A percentile compares a stretch with the other conserved stretches of the same genome.
phyloP scores from a whole-genome alignment of 352 stramenopile species.

The Thraustotheca clavata region DNA sequence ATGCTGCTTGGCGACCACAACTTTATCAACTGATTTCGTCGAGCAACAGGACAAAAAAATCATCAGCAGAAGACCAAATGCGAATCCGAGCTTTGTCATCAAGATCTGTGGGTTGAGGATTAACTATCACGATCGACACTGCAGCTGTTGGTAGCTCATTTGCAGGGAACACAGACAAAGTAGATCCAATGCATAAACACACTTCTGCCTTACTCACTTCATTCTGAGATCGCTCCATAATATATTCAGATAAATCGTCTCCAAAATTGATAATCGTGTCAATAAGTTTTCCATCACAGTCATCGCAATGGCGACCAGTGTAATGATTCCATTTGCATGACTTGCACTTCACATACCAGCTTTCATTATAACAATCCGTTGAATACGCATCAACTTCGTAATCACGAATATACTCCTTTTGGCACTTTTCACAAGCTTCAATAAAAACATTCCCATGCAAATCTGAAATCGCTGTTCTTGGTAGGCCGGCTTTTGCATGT shows the following conservation, averaged over 20 bases:
- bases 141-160: not conserved
- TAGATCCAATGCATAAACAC: not conserved
- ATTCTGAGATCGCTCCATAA: not conserved
- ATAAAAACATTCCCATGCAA: not conserved
- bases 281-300: not conserved
- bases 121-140: not conserved
- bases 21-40: too few relatives aligned
- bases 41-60: not conserved
- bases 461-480: not conserved
- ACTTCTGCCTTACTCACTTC: not conserved
- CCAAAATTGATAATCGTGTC: not conserved
- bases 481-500: not conserved
- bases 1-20: too few relatives aligned
- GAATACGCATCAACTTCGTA: not conserved
- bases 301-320: not conserved
- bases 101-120: not conserved
- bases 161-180: not conserved
- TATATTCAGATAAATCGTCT: not conserved
- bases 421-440: not conserved
- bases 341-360: not conserved
- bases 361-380: not conserved
- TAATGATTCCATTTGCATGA: not conserved
- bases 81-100: not conserved
- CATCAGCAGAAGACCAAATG: not conserved
- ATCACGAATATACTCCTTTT: not conserved